A percentile compares a stretch with the other conserved stretches of the same genome.
These are phyloP conservation scores for Trichoderma arundinaceum DNA, from an alignment of 2,329 filamentous ascomycete species.

Conservation along the genomic window DNA sequence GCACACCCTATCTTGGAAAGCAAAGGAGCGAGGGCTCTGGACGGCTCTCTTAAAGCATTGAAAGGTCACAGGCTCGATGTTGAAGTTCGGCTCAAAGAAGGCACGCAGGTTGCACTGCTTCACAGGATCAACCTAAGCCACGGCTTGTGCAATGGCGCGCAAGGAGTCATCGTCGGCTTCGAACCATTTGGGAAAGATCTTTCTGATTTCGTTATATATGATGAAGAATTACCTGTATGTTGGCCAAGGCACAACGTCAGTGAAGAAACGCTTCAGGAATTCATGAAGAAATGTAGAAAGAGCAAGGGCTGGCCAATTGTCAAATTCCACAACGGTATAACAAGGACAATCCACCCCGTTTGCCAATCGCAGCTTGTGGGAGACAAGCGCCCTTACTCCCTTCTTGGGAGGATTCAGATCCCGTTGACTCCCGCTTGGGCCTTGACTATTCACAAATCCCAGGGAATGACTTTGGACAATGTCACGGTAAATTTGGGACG, in stretches of 20 bases:
- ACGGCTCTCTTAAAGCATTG: slow-evolving; percentile 30
- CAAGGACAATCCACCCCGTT: slow-evolving; percentile 55
- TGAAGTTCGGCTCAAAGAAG: slow-evolving; percentile 29
- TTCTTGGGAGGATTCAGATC: slow-evolving; percentile 64
- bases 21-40: neutral
- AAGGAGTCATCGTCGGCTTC: slow-evolving; percentile 38
- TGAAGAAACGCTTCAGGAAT: slow-evolving; percentile 30
- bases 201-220: rapidly evolving
- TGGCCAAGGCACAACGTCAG: neutral
- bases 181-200: slow-evolving; percentile 10
- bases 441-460: slow-evolving; percentile 66
- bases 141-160: slow-evolving; percentile 39
- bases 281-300: slow-evolving; percentile 18
- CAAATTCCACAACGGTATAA: slow-evolving; percentile 55
- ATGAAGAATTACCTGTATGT: neutral
- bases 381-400: slow-evolving; percentile 51
- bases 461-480: slow-evolving; percentile 66
- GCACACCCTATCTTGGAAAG: neutral
- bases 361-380: slow-evolving; percentile 57
- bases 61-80: slow-evolving; percentile 33
- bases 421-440: slow-evolving; percentile 66
- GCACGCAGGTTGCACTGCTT: slow-evolving; percentile 38
- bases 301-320: slow-evolving; percentile 44
- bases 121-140: slow-evolving; percentile 33
- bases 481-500: slow-evolving; percentile 60